Base-by-base conservation (phyloP, 208 protist genomes). In the Vickermania spadyakhi region DNA sequence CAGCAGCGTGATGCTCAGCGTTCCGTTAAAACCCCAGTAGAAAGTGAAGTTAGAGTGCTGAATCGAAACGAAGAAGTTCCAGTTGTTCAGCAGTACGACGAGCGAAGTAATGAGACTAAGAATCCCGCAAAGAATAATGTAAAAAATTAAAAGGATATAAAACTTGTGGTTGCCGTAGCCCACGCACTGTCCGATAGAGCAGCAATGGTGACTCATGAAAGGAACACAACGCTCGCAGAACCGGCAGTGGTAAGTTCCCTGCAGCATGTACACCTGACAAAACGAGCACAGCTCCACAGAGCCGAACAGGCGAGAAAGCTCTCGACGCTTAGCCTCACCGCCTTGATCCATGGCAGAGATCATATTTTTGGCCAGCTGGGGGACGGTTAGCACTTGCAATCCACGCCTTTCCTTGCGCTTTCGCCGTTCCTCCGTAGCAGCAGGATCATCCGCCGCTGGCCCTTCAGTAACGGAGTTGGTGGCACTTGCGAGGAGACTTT, bases 221-320 rank as follows among this genome's bases (percentile, higher is more conserved):
- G 73, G 73, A 18, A 96, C 72, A 59, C 93, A 97, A 25, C 64
- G 67, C 28, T 71, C 63, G 61, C 93, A 97, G 14, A 56, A 56
- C 7, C 36, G 57, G 70, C 93, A 97, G 75, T 97, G 93, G 25
- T 89, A 81, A 22, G 81, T 86, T 29, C 81, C 72, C 18, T 85
- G 67, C 50, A 89, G 68, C 68, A 87, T 79, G 64, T 89, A 93
- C 36, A 85, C 67, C 14, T 52, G 60, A 66, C 86, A 93, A 61
- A 79, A 75, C 11, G 59, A 72, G 67, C 86, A 93, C 58, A 53
- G 73, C 51, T 64, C 59, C 2, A 68, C 70, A 13, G 75, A 72
- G 14, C 61, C 65, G 3, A 93, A 66, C 1, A 93, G 67, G 45
- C 84, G 71, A 26, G 50, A 26, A 69, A 93, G 76, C 66, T 89